Evolutionary conservation across 2,329 filamentous ascomycete species (phyloP), one percentile per base, ranked within the genome.

Genomic region (Talaromyces sp.): DNA sequence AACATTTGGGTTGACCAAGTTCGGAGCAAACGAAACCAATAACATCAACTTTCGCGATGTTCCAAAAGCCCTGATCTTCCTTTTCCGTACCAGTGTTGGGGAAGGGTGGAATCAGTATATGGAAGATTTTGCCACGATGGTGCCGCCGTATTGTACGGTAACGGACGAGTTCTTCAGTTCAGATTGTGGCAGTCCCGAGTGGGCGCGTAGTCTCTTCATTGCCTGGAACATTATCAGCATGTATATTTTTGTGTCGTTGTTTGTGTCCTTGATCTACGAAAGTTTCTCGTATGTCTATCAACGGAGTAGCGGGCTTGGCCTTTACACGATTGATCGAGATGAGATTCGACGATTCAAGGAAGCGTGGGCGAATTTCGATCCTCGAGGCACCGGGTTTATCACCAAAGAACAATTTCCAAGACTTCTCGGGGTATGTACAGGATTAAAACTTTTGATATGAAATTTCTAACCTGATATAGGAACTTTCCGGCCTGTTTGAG

Each of bases 221-320:
- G 87, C 89, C 4, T 99, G 95, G 95, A 99, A 99, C 80, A 94
- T 99, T 70, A 85, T 99, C 76, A 98, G 94, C 89, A 99, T 99
- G 95, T 99, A 99, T 78, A 96, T 99, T 70, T 99, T 99, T 71
- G 94, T 98, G 72, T 97, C 94, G 72, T 80, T 99, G 72, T 99
- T 99, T 75, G 94, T 99, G 63, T 99, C 95, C 56, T 87, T 99
- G 74, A 99, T 99, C 68, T 99, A 96, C 78, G 95, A 99, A 80
- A 98, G 93, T 77, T 99, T 99, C 83, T 96, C 92, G 74, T 99
- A 99, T 71, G 95, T 99, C 65, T 99, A 98, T 74, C 96, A 99
- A 78, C 87, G 92, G 65, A 97, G 94, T 64, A 96, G 91, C 70
- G 92, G 92, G n/a, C 84, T 97, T 68, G 92, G 92, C 18, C 84